These are phyloP conservation scores for Solanum okadae DNA, from an alignment of 257 asterid genomes.

Conservation along the genomic window DNA sequence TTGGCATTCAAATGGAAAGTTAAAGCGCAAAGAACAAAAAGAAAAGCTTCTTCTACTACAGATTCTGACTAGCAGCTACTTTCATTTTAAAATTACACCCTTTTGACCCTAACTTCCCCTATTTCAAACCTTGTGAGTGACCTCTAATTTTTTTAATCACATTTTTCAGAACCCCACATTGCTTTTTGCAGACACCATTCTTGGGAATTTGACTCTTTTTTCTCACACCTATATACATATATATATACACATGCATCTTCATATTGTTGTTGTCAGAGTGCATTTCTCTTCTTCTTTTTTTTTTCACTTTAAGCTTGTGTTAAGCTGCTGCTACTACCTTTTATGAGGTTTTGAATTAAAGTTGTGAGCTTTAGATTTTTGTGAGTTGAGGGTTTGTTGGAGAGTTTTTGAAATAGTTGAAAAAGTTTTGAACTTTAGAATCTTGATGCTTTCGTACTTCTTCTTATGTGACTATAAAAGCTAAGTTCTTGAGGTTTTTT, in stretches of 20 bases:
- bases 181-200: slow-evolving; percentile 38
- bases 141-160: slow-evolving; percentile 27
- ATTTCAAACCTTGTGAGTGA: slow-evolving; percentile 32
- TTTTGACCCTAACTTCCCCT: slow-evolving; percentile 26
- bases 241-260: slow-evolving; percentile 1
- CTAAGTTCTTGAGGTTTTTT: neutral
- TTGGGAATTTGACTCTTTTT: slow-evolving; percentile 31
- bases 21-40: slow-evolving; percentile 42
- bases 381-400: neutral
- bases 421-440: neutral
- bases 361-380: neutral
- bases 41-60: slow-evolving; percentile 20
- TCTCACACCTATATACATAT: neutral
- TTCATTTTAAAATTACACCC: slow-evolving; percentile 9
- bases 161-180: slow-evolving; percentile 33
- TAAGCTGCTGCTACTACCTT: neutral
- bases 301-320: neutral
- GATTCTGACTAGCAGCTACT: slow-evolving; percentile 19
- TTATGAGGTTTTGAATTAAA: neutral
- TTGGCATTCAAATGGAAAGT: slow-evolving; percentile 27
- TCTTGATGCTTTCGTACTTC: neutral
- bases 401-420: neutral
- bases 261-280: slow-evolving; percentile 4
- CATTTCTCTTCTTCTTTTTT: slow-evolving; percentile 3
- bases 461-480: neutral